Evolutionary conservation across 192 early-diverging fungal genomes (phyloP).

Genomic region (Coemansia sp.): DNA sequence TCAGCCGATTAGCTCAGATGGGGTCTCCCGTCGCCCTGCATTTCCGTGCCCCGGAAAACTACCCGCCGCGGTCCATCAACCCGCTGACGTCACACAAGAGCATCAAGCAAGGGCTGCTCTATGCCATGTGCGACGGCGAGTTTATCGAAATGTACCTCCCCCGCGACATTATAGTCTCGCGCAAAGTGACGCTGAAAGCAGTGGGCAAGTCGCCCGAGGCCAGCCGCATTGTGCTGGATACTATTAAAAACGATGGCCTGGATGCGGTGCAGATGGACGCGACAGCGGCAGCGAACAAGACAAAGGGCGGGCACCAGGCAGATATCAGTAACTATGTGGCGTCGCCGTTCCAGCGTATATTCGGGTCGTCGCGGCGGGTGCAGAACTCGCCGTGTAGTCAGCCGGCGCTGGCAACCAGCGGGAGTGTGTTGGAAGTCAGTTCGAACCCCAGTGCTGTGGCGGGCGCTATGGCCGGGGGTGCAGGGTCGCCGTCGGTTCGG

Average conservation of each 20-base stretch:
- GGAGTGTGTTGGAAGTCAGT: constrained; percentile 16
- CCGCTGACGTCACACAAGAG: constrained; percentile 31
- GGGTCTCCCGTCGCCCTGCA: constrained; percentile 56
- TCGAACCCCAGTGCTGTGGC: constrained; percentile 3
- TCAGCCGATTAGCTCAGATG: constrained; percentile 70
- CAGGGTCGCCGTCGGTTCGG: background rate
- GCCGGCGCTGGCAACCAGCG: background rate
- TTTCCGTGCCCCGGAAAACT: constrained; percentile 55
- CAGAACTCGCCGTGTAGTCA: background rate
- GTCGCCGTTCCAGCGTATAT: constrained; percentile 51
- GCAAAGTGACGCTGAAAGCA: constrained; percentile 68
- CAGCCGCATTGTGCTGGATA: constrained; percentile 61
- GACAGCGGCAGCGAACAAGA: constrained; percentile 42
- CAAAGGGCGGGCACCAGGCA: constrained; percentile 14
- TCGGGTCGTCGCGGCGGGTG: constrained; percentile 14
- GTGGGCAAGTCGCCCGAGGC: constrained; percentile 57
- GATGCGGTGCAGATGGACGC: constrained; percentile 55
- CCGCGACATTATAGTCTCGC: constrained; percentile 58
- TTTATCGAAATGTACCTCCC: constrained; percentile 69
- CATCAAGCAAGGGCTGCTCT: constrained; percentile 56
- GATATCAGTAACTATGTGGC: constrained; percentile 47
- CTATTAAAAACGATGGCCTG: constrained; percentile 49
- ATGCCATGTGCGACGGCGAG: constrained; percentile 77
- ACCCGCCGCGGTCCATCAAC: constrained; percentile 33
- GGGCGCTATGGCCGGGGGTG: background rate